phyloP scores from a whole-genome alignment of 768 basidiomycete genomes.

The Lactifluus volemus region DNA sequence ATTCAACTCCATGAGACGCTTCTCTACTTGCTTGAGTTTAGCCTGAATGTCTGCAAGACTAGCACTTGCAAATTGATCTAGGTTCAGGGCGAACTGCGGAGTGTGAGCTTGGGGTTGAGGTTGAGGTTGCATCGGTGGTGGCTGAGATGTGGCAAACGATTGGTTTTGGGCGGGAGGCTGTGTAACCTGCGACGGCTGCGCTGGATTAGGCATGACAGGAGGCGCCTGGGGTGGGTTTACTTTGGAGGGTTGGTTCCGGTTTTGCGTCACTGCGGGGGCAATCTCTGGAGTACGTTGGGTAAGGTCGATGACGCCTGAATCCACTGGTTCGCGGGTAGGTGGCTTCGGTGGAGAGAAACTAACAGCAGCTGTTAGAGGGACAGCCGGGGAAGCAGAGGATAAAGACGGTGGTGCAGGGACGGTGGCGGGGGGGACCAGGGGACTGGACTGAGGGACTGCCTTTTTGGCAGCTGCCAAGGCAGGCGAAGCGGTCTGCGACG shows the following conservation, averaged over 20 bases:
- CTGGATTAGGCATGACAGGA: neutral
- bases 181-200: neutral
- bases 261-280: neutral
- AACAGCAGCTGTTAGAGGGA: neutral
- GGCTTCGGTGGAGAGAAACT: slow-evolving; percentile 11
- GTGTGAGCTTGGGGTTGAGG: neutral
- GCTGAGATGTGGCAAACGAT: neutral
- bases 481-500: slow-evolving; percentile 12
- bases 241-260: neutral
- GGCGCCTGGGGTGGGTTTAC: neutral
- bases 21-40: slow-evolving; percentile 11
- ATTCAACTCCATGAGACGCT: neutral
- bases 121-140: neutral
- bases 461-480: slow-evolving; percentile 12
- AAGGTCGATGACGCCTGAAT: slow-evolving; percentile 8
- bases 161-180: slow-evolving; percentile 3
- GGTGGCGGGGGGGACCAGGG: slow-evolving; percentile 7
- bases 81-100: neutral
- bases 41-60: neutral
- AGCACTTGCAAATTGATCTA: slow-evolving; percentile 2
- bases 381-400: neutral
- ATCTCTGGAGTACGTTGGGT: slow-evolving; percentile 7
- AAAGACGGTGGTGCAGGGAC: slow-evolving; percentile 4
- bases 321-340: neutral
- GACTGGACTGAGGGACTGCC: slow-evolving; percentile 10